Evolutionary conservation across 176 grass and related monocot genomes (phyloP).

Genomic region (Urochloa ruziziensis): DNA sequence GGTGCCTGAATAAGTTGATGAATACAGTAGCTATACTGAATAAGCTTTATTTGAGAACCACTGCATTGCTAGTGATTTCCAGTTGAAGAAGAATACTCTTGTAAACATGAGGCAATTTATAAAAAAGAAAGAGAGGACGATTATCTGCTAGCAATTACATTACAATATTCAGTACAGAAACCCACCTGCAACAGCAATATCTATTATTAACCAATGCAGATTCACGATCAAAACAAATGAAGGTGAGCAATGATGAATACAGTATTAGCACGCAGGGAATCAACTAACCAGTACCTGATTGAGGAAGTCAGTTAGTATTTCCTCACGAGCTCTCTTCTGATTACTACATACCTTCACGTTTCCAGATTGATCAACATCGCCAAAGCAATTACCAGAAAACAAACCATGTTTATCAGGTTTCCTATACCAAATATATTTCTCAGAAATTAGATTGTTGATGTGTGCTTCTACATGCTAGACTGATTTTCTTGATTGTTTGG

Average conservation of each 20-base stretch:
- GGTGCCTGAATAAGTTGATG: neutral
- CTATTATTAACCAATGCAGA: neutral
- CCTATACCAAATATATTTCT: neutral
- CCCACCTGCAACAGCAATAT: neutral
- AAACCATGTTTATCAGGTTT: neutral
- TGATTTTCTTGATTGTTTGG: neutral
- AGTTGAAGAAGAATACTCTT: neutral
- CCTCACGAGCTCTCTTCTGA: slow-evolving; percentile 1
- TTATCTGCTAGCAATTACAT: neutral
- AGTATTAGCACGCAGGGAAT: neutral
- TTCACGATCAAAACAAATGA: neutral
- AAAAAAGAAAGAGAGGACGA: neutral
- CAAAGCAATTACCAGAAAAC: neutral
- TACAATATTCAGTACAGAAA: neutral
- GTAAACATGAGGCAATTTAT: neutral
- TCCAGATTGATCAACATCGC: neutral
- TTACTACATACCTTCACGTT: neutral
- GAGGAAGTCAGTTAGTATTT: slow-evolving; percentile 5
- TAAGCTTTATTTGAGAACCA: neutral
- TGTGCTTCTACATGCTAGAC: neutral
- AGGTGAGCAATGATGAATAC: neutral
- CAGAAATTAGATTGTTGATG: neutral
- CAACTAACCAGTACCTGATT: neutral
- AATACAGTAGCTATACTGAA: neutral
- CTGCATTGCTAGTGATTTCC: neutral